Conservation (phyloP, 345 rosid genomes). For the Boechera divaricarpa region DNA sequence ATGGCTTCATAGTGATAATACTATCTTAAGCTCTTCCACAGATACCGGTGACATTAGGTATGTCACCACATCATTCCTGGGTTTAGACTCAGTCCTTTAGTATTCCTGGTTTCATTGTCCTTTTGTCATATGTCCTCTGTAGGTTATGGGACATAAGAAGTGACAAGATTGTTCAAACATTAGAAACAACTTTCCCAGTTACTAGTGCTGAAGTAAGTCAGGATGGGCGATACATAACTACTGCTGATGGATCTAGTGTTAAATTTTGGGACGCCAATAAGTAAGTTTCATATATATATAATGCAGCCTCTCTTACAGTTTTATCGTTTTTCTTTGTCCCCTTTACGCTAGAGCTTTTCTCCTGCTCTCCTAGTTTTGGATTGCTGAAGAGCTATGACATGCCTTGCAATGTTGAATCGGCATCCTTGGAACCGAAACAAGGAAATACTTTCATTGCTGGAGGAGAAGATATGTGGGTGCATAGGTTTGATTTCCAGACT, state of each 20-base stretch:
- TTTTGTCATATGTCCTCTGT: conserved; percentile 12
- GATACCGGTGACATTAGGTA: conserved; percentile 95
- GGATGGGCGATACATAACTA: conserved; percentile 92
- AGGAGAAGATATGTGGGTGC: conserved; percentile 79
- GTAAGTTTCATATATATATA: conserved; percentile 54
- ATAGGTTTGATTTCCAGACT: conserved; percentile 66
- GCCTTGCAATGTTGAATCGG: conserved; percentile 85
- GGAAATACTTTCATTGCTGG: conserved; percentile 68
- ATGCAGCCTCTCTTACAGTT: conserved; percentile 9
- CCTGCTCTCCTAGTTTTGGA: conserved; percentile 63
- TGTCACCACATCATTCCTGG: conserved; percentile 10
- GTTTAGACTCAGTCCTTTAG: neutral
- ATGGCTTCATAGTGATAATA: conserved; percentile 98
- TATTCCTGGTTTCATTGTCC: conserved; percentile 18
- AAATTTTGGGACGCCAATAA: conserved; percentile 98
- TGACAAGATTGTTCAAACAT: conserved; percentile 79
- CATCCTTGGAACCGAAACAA: conserved; percentile 67
- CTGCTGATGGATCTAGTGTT: conserved; percentile 90
- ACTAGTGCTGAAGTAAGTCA: conserved; percentile 97
- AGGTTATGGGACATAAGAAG: conserved; percentile 96
- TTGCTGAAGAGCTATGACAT: conserved; percentile 85
- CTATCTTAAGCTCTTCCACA: conserved; percentile 89
- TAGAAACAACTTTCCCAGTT: conserved; percentile 84
- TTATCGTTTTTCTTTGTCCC: neutral
- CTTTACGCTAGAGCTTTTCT: conserved; percentile 31